Base-by-base conservation (phyloP, 768 basidiomycete species). In the Mycena capillaripes region DNA sequence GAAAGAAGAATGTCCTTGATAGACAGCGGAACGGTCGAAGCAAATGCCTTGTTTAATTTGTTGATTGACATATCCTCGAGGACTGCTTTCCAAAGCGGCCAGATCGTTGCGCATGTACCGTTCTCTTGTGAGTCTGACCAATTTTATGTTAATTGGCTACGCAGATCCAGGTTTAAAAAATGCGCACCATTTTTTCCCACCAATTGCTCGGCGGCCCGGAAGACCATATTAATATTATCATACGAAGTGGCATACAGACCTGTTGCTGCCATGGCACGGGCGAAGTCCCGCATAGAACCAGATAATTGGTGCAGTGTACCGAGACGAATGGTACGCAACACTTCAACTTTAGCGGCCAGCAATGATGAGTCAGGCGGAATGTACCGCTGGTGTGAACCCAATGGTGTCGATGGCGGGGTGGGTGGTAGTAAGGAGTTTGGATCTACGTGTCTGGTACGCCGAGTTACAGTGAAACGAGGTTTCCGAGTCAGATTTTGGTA, bases 31-130 rank as follows among this genome's bases (percentile, higher is more conserved):
- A 75, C 76, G 0, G 84, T 82, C 0, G 23, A n/a, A 10, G 73
- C 30, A 57, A 82, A 79, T 0, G 74, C 23, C 0, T 53, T n/a
- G 8, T 78, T 46, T 11, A 82, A 71, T 4, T 80, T 74, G 0
- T 60, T 29, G 0, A 79, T 70, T 9, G 71, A 40, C 73, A 85
- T 73, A 57, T 83, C 78, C 7, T 80, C 75, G 1, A 68, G 0
- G 0, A 14, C 40, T 1, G 81, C 83, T 1, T 77, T 72, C 19
- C 63, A 81, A 0, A 85, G 74, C 0, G 78, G 76, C 10, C 76
- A 77, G 0, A 82, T 64, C 0, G 84, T 85, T 2, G 79, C 80
- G 69, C 82, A 83, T 0, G 84, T 85, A 0, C 84, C 83, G 70
- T 83, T 85, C 57, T 68, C 66, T 36, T 81, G 66, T 10, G 66